Evolutionary conservation across 345 rosid species (phyloP).

Genomic region (Heritiera fomes): DNA sequence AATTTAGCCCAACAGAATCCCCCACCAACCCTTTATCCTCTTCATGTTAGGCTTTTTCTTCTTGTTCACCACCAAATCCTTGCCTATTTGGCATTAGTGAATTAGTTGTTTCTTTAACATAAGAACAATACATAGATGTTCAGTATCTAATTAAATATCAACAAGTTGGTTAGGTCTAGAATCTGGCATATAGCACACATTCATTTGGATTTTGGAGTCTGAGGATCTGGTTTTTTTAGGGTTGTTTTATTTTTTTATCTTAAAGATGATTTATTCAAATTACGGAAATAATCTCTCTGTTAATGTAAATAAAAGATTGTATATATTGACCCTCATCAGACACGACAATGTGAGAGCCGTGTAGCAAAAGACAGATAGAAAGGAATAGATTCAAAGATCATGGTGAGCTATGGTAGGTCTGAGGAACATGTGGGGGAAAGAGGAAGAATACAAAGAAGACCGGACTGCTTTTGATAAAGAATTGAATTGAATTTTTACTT

Average conservation of each 20-base stretch:
- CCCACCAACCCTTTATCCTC: slow-evolving; percentile 2
- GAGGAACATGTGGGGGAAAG: neutral
- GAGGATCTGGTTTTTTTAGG: neutral
- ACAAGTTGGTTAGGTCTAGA: neutral
- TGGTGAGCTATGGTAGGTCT: neutral
- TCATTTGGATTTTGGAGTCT: neutral
- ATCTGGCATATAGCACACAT: neutral
- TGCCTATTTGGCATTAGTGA: neutral
- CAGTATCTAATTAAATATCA: slow-evolving; percentile 8
- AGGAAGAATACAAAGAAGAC: slow-evolving; percentile 14
- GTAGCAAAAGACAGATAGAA: neutral
- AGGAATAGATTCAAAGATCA: neutral
- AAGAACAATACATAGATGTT: too few relatives aligned
- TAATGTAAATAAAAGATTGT: too few relatives aligned
- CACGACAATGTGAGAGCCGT: too few relatives aligned
- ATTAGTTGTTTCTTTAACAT: neutral
- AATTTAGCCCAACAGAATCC: neutral
- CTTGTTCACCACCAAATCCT: neutral
- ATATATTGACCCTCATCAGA: too few relatives aligned
- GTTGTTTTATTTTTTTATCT: neutral
- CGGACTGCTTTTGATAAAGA: neutral
- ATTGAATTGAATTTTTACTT: slow-evolving; percentile 27
- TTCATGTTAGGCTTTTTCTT: neutral
- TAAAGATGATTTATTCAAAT: too few relatives aligned
- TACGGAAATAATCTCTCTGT: too few relatives aligned